Conservation (phyloP, 768 basidiomycete genomes). For the Amanita subjunquillea region DNA sequence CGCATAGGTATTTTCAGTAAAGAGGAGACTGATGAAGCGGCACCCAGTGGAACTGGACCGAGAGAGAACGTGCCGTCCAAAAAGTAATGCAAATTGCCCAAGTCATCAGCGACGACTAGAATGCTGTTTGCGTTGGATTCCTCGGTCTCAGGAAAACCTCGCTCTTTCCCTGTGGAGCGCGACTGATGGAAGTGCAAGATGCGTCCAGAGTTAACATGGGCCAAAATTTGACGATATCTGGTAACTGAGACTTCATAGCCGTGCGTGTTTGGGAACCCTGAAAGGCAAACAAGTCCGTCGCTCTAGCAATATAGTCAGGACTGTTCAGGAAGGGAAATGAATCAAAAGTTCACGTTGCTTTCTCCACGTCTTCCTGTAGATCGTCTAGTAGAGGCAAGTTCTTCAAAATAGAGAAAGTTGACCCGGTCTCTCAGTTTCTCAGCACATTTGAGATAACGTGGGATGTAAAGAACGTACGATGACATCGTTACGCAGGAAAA, state of each 20-base stretch:
- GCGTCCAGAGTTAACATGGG: conserved; percentile 51
- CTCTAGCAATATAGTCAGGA: conserved; percentile 30
- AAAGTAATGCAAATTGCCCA: conserved; percentile 52
- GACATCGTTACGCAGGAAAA: conserved; percentile 56
- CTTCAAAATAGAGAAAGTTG: conserved; percentile 61
- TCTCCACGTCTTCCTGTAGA: conserved; percentile 56
- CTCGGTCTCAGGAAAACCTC: conserved; percentile 32
- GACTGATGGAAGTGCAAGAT: conserved; percentile 49
- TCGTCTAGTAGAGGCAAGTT: conserved; percentile 63
- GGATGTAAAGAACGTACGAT: conserved; percentile 34
- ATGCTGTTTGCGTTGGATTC: conserved; percentile 54
- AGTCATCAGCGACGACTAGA: conserved; percentile 47
- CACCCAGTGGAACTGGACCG: conserved; percentile 37
- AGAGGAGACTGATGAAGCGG: conserved; percentile 19
- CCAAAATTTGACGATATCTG: conserved; percentile 58
- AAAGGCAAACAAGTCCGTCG: conserved; percentile 74
- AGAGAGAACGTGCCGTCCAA: conserved; percentile 71
- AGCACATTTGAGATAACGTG: conserved; percentile 6
- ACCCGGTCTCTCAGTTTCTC: conserved; percentile 53
- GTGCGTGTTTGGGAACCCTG: conserved; percentile 53
- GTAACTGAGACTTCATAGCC: conserved; percentile 32
- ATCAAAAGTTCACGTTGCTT: conserved; percentile 42
- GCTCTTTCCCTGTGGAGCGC: conserved; percentile 25
- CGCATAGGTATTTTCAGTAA: conserved; percentile 36
- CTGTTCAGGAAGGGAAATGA: conserved; percentile 5